Percentiles rank a stretch among this genome's conserved stretches.
These are phyloP conservation scores for Xylariaceae sp. DNA, from an alignment of 2,329 filamentous ascomycete species.

Conservation along the genomic window DNA sequence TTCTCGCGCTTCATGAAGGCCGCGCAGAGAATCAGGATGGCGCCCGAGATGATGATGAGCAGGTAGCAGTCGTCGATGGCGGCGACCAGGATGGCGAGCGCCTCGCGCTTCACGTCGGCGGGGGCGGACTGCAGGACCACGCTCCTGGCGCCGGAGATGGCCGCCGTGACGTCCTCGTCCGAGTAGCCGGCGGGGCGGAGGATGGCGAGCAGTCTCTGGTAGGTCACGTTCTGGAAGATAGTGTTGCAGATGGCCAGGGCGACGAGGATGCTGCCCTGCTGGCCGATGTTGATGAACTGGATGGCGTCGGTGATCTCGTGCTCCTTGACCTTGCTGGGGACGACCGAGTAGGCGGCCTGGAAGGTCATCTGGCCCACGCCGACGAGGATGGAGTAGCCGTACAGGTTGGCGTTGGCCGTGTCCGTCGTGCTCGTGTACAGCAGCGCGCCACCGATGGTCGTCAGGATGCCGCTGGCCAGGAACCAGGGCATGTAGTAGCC, in stretches of 20 bases:
- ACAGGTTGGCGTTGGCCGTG: constrained; percentile 13
- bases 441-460: constrained; percentile 25
- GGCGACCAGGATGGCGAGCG: constrained; percentile 9
- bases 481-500: constrained; percentile 34
- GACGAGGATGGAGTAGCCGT: constrained; percentile 14
- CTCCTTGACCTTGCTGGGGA: constrained; percentile 4
- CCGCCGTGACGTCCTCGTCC: constrained; percentile 12
- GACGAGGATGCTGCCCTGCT: constrained; percentile 13
- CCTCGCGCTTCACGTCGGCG: constrained; percentile 8
- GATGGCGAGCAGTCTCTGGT: constrained; percentile 4
- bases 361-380: constrained; percentile 13
- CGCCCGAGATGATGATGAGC: constrained; percentile 9
- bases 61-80: constrained; percentile 13
- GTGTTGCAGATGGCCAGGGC: constrained; percentile 14
- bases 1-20: constrained; percentile 7
- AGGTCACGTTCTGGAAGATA: constrained; percentile 15
- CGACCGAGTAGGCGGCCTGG: constrained; percentile 14
- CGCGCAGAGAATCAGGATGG: constrained; percentile 8
- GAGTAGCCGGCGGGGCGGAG: constrained; percentile 9
- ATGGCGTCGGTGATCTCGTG: constrained; percentile 9
- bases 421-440: constrained; percentile 16
- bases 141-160: constrained; percentile 16
- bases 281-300: constrained; percentile 18
- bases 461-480: constrained; percentile 26
- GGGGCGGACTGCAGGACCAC: constrained; percentile 10